Evolutionary conservation across 1,284 basidiomycete species (phyloP), one percentile per base, ranked within the genome.

Genomic region (Vanrija sp.): DNA sequence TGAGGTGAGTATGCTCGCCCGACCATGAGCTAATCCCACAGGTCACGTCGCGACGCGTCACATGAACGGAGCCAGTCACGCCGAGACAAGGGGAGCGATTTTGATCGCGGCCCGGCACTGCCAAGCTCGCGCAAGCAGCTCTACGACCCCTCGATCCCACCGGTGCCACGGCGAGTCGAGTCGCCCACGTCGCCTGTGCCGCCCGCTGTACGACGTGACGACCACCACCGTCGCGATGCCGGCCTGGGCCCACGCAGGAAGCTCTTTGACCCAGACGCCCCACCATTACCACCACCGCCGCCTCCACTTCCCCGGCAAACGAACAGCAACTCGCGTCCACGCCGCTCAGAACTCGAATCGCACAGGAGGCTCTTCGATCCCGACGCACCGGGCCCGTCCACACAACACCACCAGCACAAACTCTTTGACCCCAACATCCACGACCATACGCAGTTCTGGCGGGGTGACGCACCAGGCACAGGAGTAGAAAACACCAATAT

Each of bases 401-500:
- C 38, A 18, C 28, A 29, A 12, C 28, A 29, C 8, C 28, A 29
- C 7, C 34, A 34, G 34, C 64, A 73, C 28, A 73, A 76, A 52
- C 69, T 83, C 0, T 83, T 82, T 55, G 80, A 82, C 57, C 80
- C 80, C 1, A 61, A 77, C 14, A 65, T 76, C 19, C 79, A 82
- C 60, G 80, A 82, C 64, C 81, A 81, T 0, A 68, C 70, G 21
- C 46, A 40, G n/a, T 46, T 58, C 28, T 29, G 19, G 39, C 44
- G 39, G n/a, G 6, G 42, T 46, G 38, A 23, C 51, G 25, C 15
- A 25, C 50, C 14, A 34, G 34, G 34, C 12, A 12, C 34, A 34
- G 34, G 34, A 7, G 12, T 34, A 2, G 34, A 34, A 6, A 34
- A 14, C 14, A 7, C 34, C 8, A 34, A 34, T 34, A 34, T 34